Base-by-base conservation (phyloP, 1,284 basidiomycete genomes). In the Ceratobasidium sp. region DNA sequence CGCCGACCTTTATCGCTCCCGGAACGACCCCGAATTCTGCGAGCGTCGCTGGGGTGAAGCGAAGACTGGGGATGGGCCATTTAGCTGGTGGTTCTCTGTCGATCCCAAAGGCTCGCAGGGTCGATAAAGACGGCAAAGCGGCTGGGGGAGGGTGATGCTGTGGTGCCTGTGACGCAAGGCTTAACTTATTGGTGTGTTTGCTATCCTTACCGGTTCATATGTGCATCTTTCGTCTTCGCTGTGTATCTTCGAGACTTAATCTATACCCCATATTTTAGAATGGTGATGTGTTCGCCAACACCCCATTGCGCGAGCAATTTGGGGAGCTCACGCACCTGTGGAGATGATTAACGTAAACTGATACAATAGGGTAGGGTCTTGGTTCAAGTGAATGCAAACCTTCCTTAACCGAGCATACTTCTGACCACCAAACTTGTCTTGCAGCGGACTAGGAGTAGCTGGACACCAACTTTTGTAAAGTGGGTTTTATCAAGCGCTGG, bases 1-100 rank as follows among this genome's bases (percentile, higher is more conserved):
- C 69, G 54, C 69, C 69, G 56, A 72, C 69, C 56, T 72, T 72
- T 72, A 72, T 72, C 69, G n/a, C 69, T 3, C 41, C 27, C 31
- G 69, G 69, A 13, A 34, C 56, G 48, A 72, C 69, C 69, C 69
- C 69, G 6, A 72, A 72, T 62, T 58, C 56, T 51, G 69, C 69
- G 27, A 59, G 54, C 24, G 69, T 37, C 41, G 43, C 56, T 72
- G 69, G 69, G 56, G 69, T 51, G 41, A 72, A 72, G 43, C 56
- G 69, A n/a, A 56, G 69, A 14, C 43, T 72, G 9, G 69, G 69
- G 48, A 72, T 72, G 69, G 69, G 69, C 19, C 69, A 72, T 61
- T 43, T 72, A 37, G 56, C 48, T 49, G 58, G 41, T 37, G 58
- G 69, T 19, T 53, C 69, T 34, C 41, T 51, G 16, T 72, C 58